Evolutionary conservation across 176 grass and related monocot genomes (phyloP), one percentile per base, ranked within the genome.

Genomic region (Neostapfia colusana): DNA sequence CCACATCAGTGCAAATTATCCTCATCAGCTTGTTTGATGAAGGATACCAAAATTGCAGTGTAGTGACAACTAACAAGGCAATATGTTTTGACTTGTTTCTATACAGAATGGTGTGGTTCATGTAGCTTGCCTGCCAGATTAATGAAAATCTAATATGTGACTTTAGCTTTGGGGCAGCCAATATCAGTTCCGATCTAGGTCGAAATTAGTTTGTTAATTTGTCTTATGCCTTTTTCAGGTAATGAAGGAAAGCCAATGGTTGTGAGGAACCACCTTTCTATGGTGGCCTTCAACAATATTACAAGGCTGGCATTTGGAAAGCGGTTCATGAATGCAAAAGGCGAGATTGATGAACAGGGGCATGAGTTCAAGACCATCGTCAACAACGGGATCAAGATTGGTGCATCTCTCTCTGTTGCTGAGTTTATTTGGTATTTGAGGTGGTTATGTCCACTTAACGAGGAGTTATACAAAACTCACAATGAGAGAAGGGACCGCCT

Each of bases 301-400:
- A 93, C 91, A 78, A 90, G 91, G 61, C 85, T 93, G 26, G 91
- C 88, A 35, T 93, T 93, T 66, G 91, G 91, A 37, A 93, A 93
- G 55, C 71, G 91, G 38, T 93, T 93, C 67, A 72, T 88, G 75
- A 93, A 90, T 61, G 77, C 75, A 24, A 71, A 93, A 8, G 91
- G 91, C 37, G 69, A 76, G 4, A 34, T 86, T 25, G 82, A 90
- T 1, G 91, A 88, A 71, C 79, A 93, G 88, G 91, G 91, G 14
- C 59, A 50, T 37, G 91, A 93, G 46, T 90, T 93, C 72, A 90
- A 93, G 79, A 63, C 83, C 43, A 93, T 93, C 45, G 88, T 93
- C 15, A 61, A 89, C 75, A 93, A 90, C 0, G 91, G 91, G 7
- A 65, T 85, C 46, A 93, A 93, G 75, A 83, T 93, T 27, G 91